A percentile compares a stretch with the other conserved stretches of the same genome.
Conservation (phyloP, 345 rosid genomes). For the Clarkia xantiana region DNA sequence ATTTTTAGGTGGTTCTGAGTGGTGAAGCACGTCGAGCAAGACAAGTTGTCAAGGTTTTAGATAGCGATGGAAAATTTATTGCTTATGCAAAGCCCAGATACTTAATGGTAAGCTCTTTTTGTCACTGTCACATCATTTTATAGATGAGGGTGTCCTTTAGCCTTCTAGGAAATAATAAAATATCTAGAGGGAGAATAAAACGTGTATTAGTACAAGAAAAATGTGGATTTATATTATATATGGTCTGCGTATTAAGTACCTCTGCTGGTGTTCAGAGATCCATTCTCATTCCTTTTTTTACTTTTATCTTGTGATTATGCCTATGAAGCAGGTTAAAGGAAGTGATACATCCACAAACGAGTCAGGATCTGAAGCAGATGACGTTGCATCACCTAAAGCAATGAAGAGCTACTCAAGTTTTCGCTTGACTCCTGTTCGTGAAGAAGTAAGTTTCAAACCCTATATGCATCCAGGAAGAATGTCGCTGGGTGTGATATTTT, state of each 20-base stretch:
- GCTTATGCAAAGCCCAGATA: conserved; percentile 81
- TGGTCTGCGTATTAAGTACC: too few relatives aligned
- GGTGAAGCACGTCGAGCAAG: conserved; percentile 63
- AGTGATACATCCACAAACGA: conserved; percentile 97
- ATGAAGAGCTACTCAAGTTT: conserved; percentile 66
- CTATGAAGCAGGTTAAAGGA: conserved; percentile 53
- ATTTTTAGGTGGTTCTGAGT: conserved; percentile 62
- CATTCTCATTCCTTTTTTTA: not conserved
- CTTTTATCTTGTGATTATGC: not conserved
- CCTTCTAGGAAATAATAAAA: too few relatives aligned
- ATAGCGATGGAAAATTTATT: conserved; percentile 77
- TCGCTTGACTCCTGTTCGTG: conserved; percentile 88
- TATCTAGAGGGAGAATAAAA: too few relatives aligned
- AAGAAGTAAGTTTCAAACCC: conserved; percentile 44
- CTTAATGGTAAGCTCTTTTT: conserved; percentile 43
- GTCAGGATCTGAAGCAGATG: conserved; percentile 99
- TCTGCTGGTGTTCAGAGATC: not conserved
- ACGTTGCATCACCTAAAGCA: conserved; percentile 78
- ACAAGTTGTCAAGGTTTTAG: conserved; percentile 83
- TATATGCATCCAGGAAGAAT: too few relatives aligned
- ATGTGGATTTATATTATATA: too few relatives aligned
- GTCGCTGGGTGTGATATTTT: too few relatives aligned
- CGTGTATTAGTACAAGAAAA: too few relatives aligned
- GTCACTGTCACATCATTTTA: too few relatives aligned
- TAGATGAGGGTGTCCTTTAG: too few relatives aligned